Evolutionary conservation across 768 basidiomycete species (phyloP), one percentile per base, ranked within the genome.

Genomic region (Mycena vitilis): DNA sequence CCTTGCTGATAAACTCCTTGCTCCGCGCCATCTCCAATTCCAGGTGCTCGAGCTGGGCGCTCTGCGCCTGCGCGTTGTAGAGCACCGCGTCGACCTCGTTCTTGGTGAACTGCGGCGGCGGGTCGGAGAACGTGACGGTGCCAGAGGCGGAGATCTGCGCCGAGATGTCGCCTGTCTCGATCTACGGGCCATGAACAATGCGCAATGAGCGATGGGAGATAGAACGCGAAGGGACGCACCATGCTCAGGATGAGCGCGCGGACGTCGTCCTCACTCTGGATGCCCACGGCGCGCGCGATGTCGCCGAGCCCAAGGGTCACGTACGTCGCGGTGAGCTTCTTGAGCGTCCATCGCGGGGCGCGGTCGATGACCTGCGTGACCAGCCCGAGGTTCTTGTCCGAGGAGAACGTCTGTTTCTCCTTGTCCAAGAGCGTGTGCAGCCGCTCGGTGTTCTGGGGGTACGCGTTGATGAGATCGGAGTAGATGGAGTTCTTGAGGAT

Each of bases 241-340:
- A 95, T 95, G 78, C 85, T 88, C 7, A 93, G 75, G 22, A 95
- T 78, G 55, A 94, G 74, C 4, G 80, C 80, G 36, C 88, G 83
- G 13, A 90, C 88, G 52, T 88, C 86, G 16, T 85, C 87, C 56
- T 86, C 84, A 25, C 73, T 83, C 5, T 85, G 81, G 51, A 89
- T 84, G 60, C 83, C 82, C 73, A 87, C 81, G 13, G 82, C 81
- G 18, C 82, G 83, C 4, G 86, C 90, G 57, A 96, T 94, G 70
- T 95, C 93, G 0, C 84, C 78, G 10, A 96, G 79, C 42, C 90
- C 86, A 18, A 95, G 87, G 0, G 92, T 94, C 47, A 95, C 84
- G 73, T 95, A 97, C 2, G 95, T 95, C 58, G 87, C 87, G 0
- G 92, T 95, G 64, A 96, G 87, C 75, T 89, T 92, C 78, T 88